Percentiles rank a stretch among this genome's conserved stretches.
phyloP scores from a whole-genome alignment of 2,329 filamentous ascomycete species.

The Apiospora arundinis region DNA sequence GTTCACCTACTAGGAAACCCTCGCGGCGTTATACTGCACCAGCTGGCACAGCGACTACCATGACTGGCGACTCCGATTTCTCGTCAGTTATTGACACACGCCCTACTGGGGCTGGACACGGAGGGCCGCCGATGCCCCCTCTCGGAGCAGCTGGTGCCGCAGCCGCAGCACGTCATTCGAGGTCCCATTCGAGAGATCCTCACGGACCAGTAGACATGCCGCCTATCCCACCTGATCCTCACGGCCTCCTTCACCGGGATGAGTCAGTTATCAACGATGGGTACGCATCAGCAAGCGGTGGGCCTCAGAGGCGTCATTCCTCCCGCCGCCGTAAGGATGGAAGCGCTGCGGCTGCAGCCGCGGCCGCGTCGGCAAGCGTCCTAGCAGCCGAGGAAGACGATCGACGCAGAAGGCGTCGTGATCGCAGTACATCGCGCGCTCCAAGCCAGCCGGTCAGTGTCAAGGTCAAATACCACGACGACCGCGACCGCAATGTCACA shows the following conservation, averaged over 20 bases:
- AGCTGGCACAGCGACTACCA: conserved; percentile 36
- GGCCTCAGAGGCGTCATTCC: conserved; percentile 50
- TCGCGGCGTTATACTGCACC: conserved; percentile 39
- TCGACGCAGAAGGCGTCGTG: conserved; percentile 40
- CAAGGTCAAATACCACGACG: conserved; percentile 66
- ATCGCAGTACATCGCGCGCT: conserved; percentile 47
- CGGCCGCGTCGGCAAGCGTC: conserved; percentile 53
- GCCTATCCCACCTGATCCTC: conserved; percentile 58
- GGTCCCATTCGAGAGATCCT: conserved; percentile 49
- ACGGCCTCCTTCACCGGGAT: conserved; percentile 47
- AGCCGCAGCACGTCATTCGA: conserved; percentile 34
- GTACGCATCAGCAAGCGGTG: conserved; percentile 48
- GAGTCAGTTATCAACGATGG: conserved; percentile 50
- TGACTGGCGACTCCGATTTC: conserved; percentile 37
- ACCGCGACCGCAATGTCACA: conserved; percentile 66
- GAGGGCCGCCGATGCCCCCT: conserved; percentile 47
- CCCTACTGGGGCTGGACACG: conserved; percentile 40
- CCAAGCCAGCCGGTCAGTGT: conserved; percentile 59
- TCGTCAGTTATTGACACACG: conserved; percentile 49
- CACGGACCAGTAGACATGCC: conserved; percentile 56
- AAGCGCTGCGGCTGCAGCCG: conserved; percentile 53
- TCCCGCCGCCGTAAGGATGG: conserved; percentile 50
- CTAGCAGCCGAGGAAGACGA: conserved; percentile 56
- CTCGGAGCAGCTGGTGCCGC: conserved; percentile 31
- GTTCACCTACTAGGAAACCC: conserved; percentile 53